A percentile compares a stretch with the other conserved stretches of the same genome.
phyloP scores from a whole-genome alignment of 352 stramenopile genomes.

The Nothophytophthora sp. region DNA sequence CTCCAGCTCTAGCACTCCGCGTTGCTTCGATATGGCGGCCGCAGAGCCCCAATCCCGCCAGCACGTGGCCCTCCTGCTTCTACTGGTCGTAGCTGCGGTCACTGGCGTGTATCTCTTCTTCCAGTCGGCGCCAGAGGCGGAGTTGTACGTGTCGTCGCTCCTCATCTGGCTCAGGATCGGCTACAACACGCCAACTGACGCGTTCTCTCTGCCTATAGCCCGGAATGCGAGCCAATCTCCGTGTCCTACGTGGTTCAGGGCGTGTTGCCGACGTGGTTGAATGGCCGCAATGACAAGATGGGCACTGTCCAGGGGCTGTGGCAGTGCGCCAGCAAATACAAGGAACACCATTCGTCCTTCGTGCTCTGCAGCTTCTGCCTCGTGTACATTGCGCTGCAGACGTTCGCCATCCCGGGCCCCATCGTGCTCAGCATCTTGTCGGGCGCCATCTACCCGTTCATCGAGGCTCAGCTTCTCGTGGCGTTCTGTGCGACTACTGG shows the following conservation, averaged over 20 bases:
- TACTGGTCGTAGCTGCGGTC: conserved; percentile 39
- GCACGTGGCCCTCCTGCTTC: conserved; percentile 40
- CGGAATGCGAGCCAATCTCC: conserved; percentile 71
- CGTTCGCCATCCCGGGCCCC: conserved; percentile 86
- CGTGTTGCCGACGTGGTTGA: conserved; percentile 78
- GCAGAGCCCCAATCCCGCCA: conserved; percentile 21
- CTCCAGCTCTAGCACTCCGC: no score
- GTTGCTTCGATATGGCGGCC: no score
- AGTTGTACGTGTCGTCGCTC: conserved; percentile 53
- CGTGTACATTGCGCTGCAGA: conserved; percentile 87
- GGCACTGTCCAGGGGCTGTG: conserved; percentile 78
- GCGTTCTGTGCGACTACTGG: conserved; percentile 84
- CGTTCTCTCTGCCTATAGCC: conserved; percentile 23
- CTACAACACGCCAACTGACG: conserved; percentile 5
- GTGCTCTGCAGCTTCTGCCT: conserved; percentile 82
- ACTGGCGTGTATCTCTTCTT: conserved; percentile 73
- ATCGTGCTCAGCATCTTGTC: conserved; percentile 89
- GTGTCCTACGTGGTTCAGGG: conserved; percentile 77
- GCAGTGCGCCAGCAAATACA: conserved; percentile 79
- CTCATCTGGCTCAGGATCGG: neutral
- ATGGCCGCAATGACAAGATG: conserved; percentile 86
- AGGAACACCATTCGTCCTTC: conserved; percentile 67
- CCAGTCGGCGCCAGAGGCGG: conserved; percentile 54
- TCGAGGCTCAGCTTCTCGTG: conserved; percentile 76
- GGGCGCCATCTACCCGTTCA: conserved; percentile 87